Percentiles rank a stretch among this genome's conserved stretches.
phyloP scores from a whole-genome alignment of 1,284 basidiomycete species.

The Puccinia triticina region DNA sequence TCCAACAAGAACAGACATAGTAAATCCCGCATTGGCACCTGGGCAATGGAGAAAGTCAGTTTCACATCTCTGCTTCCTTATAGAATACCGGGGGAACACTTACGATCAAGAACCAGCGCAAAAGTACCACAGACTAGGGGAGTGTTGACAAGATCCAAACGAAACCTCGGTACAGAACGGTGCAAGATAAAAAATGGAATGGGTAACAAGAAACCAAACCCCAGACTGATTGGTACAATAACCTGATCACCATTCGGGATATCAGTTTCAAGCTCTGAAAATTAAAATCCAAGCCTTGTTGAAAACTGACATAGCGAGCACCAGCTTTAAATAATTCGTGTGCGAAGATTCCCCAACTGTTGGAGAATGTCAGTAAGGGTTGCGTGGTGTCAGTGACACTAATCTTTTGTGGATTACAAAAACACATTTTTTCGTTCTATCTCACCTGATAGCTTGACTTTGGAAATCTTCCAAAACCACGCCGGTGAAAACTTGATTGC shows the following conservation, averaged over 20 bases:
- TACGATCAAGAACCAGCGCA: slow-evolving; percentile 41
- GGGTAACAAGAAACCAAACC: slow-evolving; percentile 30
- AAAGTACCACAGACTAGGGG: slow-evolving; percentile 45
- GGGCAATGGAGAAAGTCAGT: background rate
- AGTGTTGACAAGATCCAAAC: slow-evolving; percentile 40
- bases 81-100: background rate
- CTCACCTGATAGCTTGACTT: slow-evolving; percentile 45
- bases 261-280: background rate
- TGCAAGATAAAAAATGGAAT: slow-evolving; percentile 38
- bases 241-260: slow-evolving; percentile 16
- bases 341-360: slow-evolving; percentile 48
- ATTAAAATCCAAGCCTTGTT: background rate
- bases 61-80: background rate
- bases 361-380: background rate
- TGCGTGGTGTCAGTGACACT: background rate
- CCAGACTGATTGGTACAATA: slow-evolving; percentile 36
- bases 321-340: slow-evolving; percentile 43
- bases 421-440: background rate
- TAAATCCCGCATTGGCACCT: slow-evolving; percentile 46
- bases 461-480: slow-evolving; percentile 49
- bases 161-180: slow-evolving; percentile 11
- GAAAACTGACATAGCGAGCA: slow-evolving; percentile 39
- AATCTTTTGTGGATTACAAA: background rate
- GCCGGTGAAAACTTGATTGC: slow-evolving; percentile 47
- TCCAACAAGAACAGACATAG: slow-evolving; percentile 30